Conservation (phyloP, 768 basidiomycete species). For the Lentinus tigrinus region DNA sequence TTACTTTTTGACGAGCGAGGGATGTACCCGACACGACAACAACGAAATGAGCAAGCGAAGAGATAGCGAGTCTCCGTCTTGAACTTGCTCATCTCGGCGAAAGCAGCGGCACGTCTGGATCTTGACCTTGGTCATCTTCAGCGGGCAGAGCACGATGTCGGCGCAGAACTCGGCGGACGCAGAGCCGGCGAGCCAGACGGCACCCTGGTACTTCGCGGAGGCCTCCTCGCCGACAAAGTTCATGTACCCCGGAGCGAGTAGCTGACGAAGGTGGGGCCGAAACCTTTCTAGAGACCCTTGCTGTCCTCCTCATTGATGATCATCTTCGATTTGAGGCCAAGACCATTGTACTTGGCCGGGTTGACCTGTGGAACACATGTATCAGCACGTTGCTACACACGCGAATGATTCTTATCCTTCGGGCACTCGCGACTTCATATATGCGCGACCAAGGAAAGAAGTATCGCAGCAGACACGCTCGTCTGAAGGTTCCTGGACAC, state of each 20-base stretch:
- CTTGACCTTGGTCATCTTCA: constrained; percentile 93
- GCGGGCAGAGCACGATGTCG: constrained; percentile 92
- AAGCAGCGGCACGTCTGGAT: constrained; percentile 78
- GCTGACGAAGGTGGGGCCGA: constrained; percentile 90
- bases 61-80: constrained; percentile 77
- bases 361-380: constrained; percentile 55
- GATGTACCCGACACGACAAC: constrained; percentile 79
- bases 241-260: constrained; percentile 96
- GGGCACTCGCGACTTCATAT: no score
- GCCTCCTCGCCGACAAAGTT: constrained; percentile 86
- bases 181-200: constrained; percentile 92
- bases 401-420: no score
- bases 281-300: constrained; percentile 89
- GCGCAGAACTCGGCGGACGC: constrained; percentile 95
- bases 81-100: constrained; percentile 64
- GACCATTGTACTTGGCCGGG: constrained; percentile 73
- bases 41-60: constrained; percentile 81
- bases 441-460: no score
- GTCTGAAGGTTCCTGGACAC: no score
- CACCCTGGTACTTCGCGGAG: constrained; percentile 77
- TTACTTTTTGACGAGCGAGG: neutral
- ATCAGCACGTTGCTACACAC: no score
- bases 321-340: constrained; percentile 55
- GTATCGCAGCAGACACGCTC: no score
- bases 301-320: constrained; percentile 81